Percentiles rank a stretch among this genome's conserved stretches.
phyloP scores from a whole-genome alignment of 306 rosid genomes.

The Citrullus amarus region DNA sequence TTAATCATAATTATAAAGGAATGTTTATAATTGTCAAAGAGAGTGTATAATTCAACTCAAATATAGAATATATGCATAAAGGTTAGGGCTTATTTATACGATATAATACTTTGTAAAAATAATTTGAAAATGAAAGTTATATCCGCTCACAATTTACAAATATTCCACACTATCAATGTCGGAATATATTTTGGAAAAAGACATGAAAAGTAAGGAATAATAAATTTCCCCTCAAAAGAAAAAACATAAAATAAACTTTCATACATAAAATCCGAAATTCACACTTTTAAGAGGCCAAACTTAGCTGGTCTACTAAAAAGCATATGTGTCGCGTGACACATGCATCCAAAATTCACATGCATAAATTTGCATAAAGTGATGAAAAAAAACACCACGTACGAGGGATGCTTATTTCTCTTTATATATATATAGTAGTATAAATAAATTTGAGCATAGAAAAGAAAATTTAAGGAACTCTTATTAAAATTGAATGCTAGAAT shows the following conservation, averaged over 20 bases:
- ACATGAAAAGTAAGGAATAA: neutral
- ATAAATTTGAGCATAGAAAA: no score
- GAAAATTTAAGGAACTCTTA: no score
- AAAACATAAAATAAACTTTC: neutral
- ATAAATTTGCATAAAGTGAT: neutral
- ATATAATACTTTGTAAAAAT: no score
- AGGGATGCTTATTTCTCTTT: neutral
- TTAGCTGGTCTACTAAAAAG: neutral
- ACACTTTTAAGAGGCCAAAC: neutral
- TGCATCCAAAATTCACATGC: neutral
- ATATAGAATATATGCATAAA: no score
- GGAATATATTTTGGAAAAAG: neutral
- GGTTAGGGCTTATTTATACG: no score
- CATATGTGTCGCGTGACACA: neutral
- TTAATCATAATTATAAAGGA: no score
- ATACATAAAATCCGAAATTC: neutral
- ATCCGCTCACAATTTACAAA: neutral
- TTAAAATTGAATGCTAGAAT: no score
- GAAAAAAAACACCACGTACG: neutral
- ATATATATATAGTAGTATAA: neutral
- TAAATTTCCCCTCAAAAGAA: neutral
- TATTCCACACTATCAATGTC: neutral
- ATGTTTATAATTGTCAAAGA: no score
- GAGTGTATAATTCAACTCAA: no score
- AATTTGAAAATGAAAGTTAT: neutral